Evolutionary conservation across 2,329 filamentous ascomycete species (phyloP).

Genomic region (Exophiala sp.): DNA sequence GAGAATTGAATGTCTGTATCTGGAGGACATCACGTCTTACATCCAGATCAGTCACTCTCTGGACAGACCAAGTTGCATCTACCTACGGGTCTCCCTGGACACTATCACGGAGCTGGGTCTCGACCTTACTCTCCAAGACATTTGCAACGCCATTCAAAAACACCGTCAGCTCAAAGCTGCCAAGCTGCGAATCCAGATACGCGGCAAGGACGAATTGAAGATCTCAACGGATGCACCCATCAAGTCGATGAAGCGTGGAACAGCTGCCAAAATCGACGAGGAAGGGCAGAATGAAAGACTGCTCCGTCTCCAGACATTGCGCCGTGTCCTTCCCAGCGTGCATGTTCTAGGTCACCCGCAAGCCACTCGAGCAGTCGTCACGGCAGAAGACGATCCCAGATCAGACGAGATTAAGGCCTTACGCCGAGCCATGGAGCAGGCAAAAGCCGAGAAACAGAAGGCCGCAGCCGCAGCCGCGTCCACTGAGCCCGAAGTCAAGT

Average conservation of each 20-base stretch:
- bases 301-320: slow-evolving; percentile 75
- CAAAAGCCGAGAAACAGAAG: slow-evolving; percentile 1
- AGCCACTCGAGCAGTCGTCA: slow-evolving; percentile 53
- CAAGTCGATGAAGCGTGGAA: slow-evolving; percentile 39
- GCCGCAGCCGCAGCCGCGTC: neutral
- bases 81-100: slow-evolving; percentile 72
- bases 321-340: slow-evolving; percentile 73
- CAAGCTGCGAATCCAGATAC: slow-evolving; percentile 56
- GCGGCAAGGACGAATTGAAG: slow-evolving; percentile 56
- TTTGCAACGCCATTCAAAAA: slow-evolving; percentile 67
- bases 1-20: slow-evolving; percentile 88
- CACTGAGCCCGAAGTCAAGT: slow-evolving; percentile 18
- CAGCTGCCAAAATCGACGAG: slow-evolving; percentile 40
- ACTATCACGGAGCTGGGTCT: slow-evolving; percentile 76
- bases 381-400: slow-evolving; percentile 29
- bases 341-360: slow-evolving; percentile 85
- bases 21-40: slow-evolving; percentile 72
- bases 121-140: slow-evolving; percentile 67
- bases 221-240: slow-evolving; percentile 58
- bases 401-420: slow-evolving; percentile 26
- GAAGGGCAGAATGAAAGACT: slow-evolving; percentile 59
- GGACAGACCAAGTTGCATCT: slow-evolving; percentile 57
- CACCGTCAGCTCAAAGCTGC: slow-evolving; percentile 68
- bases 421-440: slow-evolving; percentile 9
- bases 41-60: slow-evolving; percentile 74